Evolutionary conservation across 345 rosid species (phyloP), one percentile per base, ranked within the genome.

Genomic region (Populus tremula): DNA sequence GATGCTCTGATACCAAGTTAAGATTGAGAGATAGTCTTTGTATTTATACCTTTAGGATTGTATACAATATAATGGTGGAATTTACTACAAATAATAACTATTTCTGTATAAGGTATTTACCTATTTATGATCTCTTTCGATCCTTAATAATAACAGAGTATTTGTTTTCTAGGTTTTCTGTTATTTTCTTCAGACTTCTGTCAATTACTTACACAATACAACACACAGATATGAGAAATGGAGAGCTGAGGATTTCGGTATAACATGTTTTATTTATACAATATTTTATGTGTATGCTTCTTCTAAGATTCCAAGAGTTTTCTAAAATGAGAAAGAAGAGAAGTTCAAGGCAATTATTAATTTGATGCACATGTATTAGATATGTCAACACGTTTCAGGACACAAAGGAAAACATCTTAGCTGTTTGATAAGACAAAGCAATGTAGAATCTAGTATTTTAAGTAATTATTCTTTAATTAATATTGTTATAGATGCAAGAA

Each of bases 311-410:
- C 29, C 16, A 17, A 39, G 29, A 5, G 35, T 9, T 56, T 21
- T 10, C 17, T 17, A 36, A 10, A 33, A 41, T 18, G 17, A 27
- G 36, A 70, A 45, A 18, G 8, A 39, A 16, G 13, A 36, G 61
- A 70, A 76, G 35, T 73, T 79, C 78, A 54, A 38, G 53, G 73
- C 14, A 78, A 80, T 75, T 31, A 39, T 71, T 41, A 41, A 9
- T 41, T 56, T 63, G 47, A 59, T 56, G 12, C 13, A 41, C 50
- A 41, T 41, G 45, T 41, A 27, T 6, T 21, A 16, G 35, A 17
- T 4, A 33, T 72, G 84, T 81, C 84, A 79, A 76, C 69, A 78
- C 62, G 74, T 73, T 76, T 79, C 75, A 47, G 43, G 45, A 62
- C 49, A 62, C 5, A 59, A 67, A 62, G 72, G 50, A 47, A 56